These are phyloP conservation scores for Panicum hallii DNA, from an alignment of 202 grass and related monocot genomes.

Conservation along the genomic window DNA sequence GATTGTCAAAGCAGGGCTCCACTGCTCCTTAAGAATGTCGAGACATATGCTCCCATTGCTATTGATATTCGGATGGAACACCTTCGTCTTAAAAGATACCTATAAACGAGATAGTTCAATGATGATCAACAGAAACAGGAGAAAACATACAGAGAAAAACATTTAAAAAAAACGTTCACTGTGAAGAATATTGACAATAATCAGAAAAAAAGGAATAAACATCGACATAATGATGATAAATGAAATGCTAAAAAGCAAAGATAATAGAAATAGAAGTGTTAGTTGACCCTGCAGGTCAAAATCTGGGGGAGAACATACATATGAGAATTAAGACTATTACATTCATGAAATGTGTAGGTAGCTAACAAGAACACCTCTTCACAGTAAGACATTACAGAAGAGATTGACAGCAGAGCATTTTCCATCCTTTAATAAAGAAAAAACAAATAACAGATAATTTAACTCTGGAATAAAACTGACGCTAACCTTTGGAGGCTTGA, in stretches of 20 bases:
- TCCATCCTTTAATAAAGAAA: slow-evolving; percentile 2
- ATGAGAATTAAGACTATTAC: not conserved
- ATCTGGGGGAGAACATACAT: slow-evolving; percentile 1
- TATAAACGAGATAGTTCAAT: slow-evolving; percentile 32
- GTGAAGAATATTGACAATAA: not conserved
- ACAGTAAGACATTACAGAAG: no score
- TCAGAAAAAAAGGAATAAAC: not conserved
- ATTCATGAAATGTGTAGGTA: not conserved
- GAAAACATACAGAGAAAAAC: not conserved
- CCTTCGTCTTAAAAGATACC: slow-evolving; percentile 90
- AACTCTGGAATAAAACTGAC: not conserved
- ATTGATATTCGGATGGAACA: slow-evolving; percentile 91
- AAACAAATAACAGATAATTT: not conserved
- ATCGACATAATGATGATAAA: not conserved
- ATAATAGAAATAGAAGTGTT: not conserved
- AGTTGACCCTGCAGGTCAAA: not conserved
- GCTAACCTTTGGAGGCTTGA: slow-evolving; percentile 81
- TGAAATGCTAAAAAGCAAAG: no score
- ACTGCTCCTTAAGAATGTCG: slow-evolving; percentile 93
- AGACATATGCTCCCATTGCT: slow-evolving; percentile 94
- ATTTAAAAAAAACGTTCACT: no score
- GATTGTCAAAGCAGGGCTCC: slow-evolving; percentile 93
- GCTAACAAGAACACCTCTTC: not conserved
- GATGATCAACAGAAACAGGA: not conserved
- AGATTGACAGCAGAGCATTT: not conserved